Percentiles rank a stretch among this genome's conserved stretches.
Evolutionary conservation across 2,329 filamentous ascomycete genomes (phyloP).

Genomic region (Pyrenochaeta sp.): DNA sequence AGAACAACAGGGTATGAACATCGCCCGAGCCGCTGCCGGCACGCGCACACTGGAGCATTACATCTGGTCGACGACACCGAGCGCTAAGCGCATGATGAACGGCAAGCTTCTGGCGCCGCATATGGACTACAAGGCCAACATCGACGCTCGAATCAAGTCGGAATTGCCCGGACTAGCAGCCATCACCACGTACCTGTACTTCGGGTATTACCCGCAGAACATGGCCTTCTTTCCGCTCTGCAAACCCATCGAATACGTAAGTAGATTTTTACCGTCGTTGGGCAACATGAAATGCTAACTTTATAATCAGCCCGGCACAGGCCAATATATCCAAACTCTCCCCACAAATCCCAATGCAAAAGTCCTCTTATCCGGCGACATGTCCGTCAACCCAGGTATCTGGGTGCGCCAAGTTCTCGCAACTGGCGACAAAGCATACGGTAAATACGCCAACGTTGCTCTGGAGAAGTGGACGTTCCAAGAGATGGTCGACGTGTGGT

Average conservation of each 20-base stretch:
- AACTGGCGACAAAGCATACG: constrained; percentile 22
- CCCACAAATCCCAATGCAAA: constrained; percentile 35
- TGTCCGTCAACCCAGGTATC: constrained; percentile 37
- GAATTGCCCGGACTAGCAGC: constrained; percentile 38
- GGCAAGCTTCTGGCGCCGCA: constrained; percentile 52
- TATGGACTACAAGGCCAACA: constrained; percentile 54
- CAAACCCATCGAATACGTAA: constrained; percentile 35
- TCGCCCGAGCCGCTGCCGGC: constrained; percentile 53
- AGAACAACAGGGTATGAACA: constrained; percentile 51
- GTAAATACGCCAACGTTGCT: constrained; percentile 37
- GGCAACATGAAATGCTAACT: not conserved
- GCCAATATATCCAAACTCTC: constrained; percentile 33
- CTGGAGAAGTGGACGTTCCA: constrained; percentile 37
- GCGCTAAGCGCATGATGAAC: constrained; percentile 37
- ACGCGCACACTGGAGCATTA: constrained; percentile 54
- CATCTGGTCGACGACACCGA: constrained; percentile 58
- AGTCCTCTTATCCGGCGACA: constrained; percentile 37
- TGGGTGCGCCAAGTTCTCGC: constrained; percentile 40
- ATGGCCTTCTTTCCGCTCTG: constrained; percentile 38
- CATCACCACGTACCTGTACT: constrained; percentile 39
- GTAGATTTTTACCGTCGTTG: not conserved
- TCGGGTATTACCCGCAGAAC: constrained; percentile 43
- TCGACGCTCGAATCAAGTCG: constrained; percentile 53
- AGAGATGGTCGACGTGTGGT: constrained; percentile 36
- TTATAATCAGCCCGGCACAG: constrained; percentile 19